Base-by-base conservation (phyloP, 805 yeast species). In the Zygotorulaspora sp. region DNA sequence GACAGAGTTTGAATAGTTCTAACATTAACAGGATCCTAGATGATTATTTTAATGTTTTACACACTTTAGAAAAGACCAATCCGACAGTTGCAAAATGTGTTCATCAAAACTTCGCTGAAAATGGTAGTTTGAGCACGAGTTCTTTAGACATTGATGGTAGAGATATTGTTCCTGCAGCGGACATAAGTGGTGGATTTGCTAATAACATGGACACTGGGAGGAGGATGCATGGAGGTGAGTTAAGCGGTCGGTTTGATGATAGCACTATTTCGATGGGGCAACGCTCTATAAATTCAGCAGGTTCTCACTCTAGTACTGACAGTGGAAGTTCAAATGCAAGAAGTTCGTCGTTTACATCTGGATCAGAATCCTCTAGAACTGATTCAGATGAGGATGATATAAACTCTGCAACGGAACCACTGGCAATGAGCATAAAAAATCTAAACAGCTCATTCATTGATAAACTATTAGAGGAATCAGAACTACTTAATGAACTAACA, bases 21-120 rank as follows among this genome's bases (percentile, higher is more conserved):
- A 58, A 64, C 38, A 58, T 67, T 21, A 63, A 58, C 45, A 61
- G 62, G 47, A 58, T 66, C n/a, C 52, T 71, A 42, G 72, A 65
- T 30, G 65, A 63, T 20, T 68, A 68, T 44, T 65, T 64, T 45
- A 54, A 53, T 20, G 49, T 55, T 6, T 37, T 59, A 26, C 56
- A 53, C 35, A 32, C 46, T 10, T 40, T 61, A 26, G 62, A 59
- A 28, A 47, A 45, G 16, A 30, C 45, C 16, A 41, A 46, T 22
- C 40, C 48, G n/a, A 43, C 40, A 9, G 41, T 49, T 21, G 48
- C 48, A 8, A 40, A 32, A 20, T 39, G 20, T 22, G 43, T 49
- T 14, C 46, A 38, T 18, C 47, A 44, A 30, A 38, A 41, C 14
- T 29, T 39, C 19, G 32, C 29, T 11, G 29, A 36, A 12, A 37